Base-by-base conservation (phyloP, 768 basidiomycete genomes). In the Termitomyces titanicus region DNA sequence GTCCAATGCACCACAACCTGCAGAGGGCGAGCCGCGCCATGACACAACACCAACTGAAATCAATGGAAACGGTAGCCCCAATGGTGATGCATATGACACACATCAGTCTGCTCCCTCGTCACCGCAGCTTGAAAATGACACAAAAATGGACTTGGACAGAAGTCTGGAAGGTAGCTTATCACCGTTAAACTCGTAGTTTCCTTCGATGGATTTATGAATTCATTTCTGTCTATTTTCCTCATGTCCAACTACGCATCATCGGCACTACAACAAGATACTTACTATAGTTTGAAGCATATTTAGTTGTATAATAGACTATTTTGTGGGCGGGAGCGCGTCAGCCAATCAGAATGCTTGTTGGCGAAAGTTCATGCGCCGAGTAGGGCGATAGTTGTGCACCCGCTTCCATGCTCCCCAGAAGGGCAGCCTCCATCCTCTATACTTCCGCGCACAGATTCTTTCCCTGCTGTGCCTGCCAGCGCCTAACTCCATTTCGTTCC, bases 131-230 rank as follows among this genome's bases (percentile, higher is more conserved):
- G 54, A 53, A 38, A 58, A 62, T 51, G 64, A 61, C 18, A 57
- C 56, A n/a, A 53, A 52, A 29, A 62, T 57, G 54, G 61, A 63
- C 59, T 66, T 65, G 59, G 69, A 72, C 61, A 65, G 64, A 63
- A 71, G 62, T 54, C 62, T 74, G 56, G 73, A 73, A 49, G 72
- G 72, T 35, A 79, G 77, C 54, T 61, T 73, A 47, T 83, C 79
- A 43, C 78, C 78, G 2, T 49, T 70, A 55, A 66, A 60, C 65
- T 72, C 61, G 68, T 75, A 67, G 44, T 62, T 55, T 43, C 12
- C 24, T 51, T 51, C 17, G 34, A 15, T 29, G 47, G 25, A 39
- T 38, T 46, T 29, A 29, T 29, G 29, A n/a, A 43, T 53, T 34
- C 47, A 12, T 48, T 44, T 34, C 34, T 22, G 27, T 50, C 39